Percentiles rank a stretch among this genome's conserved stretches.
These are phyloP conservation scores for Penicillium fuscoglaucum DNA, from an alignment of 2,329 filamentous ascomycete genomes.

Conservation along the genomic window DNA sequence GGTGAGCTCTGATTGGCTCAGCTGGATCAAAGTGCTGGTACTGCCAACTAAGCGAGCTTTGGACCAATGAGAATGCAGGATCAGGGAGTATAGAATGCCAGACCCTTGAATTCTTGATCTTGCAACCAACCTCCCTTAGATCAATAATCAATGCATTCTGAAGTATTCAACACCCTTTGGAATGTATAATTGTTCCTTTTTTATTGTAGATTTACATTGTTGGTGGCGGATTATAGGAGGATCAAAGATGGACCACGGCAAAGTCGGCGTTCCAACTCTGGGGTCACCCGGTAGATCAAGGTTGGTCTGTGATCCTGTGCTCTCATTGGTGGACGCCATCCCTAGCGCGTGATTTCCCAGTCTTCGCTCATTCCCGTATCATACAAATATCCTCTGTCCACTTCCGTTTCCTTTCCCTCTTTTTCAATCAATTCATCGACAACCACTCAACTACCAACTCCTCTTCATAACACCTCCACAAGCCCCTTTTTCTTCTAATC, in stretches of 20 bases:
- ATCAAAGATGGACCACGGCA: conserved; percentile 30
- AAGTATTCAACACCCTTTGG: conserved; percentile 13
- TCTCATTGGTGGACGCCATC: conserved; percentile 39
- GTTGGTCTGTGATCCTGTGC: conserved; percentile 28
- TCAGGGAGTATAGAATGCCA: conserved; percentile 36
- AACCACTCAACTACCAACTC: conserved; percentile 17
- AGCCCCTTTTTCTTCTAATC: conserved; percentile 22
- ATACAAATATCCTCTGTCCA: conserved; percentile 45
- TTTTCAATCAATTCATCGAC: conserved; percentile 30
- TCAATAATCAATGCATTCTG: conserved; percentile 18
- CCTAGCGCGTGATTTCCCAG: conserved; percentile 42
- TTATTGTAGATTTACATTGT: conserved; percentile 17
- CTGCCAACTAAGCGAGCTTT: conserved; percentile 37
- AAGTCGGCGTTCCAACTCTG: conserved; percentile 26
- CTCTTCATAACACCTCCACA: conserved; percentile 23
- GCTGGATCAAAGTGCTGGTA: conserved; percentile 15
- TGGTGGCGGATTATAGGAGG: conserved; percentile 20
- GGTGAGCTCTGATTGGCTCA: conserved; percentile 23
- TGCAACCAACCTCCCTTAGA: conserved; percentile 28
- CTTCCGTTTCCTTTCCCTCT: conserved; percentile 23
- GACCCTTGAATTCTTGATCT: conserved; percentile 36
- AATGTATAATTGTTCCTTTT: conserved; percentile 18
- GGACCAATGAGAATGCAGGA: conserved; percentile 41
- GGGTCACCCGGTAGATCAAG: conserved; percentile 32
- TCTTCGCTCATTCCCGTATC: conserved; percentile 31